These are phyloP conservation scores for Oryza officinalis DNA, from an alignment of 176 grass and related monocot species.

Conservation along the genomic window DNA sequence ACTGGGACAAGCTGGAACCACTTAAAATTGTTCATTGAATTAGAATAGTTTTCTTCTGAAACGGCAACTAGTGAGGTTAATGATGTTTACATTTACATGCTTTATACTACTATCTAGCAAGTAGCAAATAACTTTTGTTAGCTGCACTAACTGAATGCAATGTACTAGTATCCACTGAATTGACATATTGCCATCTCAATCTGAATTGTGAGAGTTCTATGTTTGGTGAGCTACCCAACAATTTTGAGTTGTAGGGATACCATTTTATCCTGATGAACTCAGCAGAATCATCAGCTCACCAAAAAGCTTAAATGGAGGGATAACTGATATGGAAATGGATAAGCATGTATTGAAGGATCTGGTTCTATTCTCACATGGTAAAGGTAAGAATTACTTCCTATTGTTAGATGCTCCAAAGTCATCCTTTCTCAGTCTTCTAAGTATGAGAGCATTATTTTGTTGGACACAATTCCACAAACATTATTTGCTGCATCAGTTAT, in stretches of 20 bases:
- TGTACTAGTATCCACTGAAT: neutral
- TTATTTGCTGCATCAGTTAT: neutral
- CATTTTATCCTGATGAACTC: neutral
- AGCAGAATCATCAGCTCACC: neutral
- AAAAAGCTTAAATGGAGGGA: conserved; percentile 22
- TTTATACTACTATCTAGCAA: neutral
- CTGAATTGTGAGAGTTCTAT: neutral
- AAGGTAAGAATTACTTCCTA: neutral
- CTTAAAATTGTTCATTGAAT: neutral
- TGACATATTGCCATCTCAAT: neutral
- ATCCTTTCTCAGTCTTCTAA: neutral
- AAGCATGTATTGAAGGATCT: conserved; percentile 21
- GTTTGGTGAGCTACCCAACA: neutral
- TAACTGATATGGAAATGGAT: conserved; percentile 16
- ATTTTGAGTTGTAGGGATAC: neutral
- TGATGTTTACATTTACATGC: neutral
- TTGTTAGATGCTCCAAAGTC: neutral
- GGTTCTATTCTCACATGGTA: conserved; percentile 9
- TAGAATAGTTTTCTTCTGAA: neutral
- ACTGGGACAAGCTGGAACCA: neutral
- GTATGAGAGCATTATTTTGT: neutral
- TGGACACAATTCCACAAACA: neutral
- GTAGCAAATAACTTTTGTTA: neutral
- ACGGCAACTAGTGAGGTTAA: neutral
- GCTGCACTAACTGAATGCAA: conserved; percentile 1